phyloP scores from a whole-genome alignment of 2,329 filamentous ascomycete species.

The Aspergillus ochraceus region DNA sequence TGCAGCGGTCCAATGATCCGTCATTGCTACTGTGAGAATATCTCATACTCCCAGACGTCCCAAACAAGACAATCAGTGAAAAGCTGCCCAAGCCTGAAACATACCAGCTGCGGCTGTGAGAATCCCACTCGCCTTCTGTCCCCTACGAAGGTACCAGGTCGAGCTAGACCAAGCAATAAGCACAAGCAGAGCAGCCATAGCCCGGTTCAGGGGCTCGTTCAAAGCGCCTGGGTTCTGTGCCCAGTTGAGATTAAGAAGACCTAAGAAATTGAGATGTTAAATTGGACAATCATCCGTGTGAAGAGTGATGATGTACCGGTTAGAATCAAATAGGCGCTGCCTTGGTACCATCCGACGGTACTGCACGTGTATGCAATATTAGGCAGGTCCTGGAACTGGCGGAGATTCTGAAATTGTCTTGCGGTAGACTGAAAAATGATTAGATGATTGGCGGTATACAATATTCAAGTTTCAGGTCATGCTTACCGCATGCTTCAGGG shows the following conservation, averaged over 20 bases:
- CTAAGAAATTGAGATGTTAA: neutral
- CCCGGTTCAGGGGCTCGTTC: neutral
- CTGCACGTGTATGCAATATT: neutral
- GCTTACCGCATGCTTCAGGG: neutral
- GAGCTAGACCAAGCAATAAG: neutral
- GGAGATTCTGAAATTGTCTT: neutral
- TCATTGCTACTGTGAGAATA: no score
- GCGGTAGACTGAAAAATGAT: no score
- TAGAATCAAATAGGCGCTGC: neutral
- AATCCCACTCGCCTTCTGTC: neutral
- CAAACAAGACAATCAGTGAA: no score
- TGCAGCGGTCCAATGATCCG: no score
- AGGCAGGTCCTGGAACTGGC: neutral
- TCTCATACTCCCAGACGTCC: no score
- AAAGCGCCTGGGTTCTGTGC: neutral
- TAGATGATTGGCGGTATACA: neutral
- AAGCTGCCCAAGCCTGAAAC: no score
- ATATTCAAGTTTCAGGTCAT: no score
- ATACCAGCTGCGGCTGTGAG: neutral
- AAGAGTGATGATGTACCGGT: neutral
- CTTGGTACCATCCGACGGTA: conserved; percentile 2
- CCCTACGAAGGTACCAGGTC: neutral
- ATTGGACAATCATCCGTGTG: neutral
- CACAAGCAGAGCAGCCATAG: neutral
- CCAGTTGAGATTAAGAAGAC: conserved; percentile 1